Evolutionary conservation across 2,329 filamentous ascomycete genomes (phyloP).

Genomic region (Aschersonia sp.): DNA sequence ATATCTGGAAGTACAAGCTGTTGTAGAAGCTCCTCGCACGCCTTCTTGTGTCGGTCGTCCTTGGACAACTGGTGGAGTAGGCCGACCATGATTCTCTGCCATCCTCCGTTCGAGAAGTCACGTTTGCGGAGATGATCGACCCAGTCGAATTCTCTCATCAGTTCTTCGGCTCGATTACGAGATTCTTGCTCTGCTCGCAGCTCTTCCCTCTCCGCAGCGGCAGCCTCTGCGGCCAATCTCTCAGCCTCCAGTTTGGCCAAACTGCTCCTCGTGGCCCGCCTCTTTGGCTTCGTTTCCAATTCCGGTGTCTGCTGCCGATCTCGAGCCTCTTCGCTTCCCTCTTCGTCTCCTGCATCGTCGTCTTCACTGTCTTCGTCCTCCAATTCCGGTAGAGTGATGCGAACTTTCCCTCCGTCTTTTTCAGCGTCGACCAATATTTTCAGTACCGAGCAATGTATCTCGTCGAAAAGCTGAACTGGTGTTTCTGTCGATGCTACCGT

Average conservation of each 20-base stretch:
- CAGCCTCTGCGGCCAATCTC: conserved; percentile 45
- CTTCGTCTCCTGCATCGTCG: conserved; percentile 44
- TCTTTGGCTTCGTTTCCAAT: conserved; percentile 50
- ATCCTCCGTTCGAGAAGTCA: conserved; percentile 77
- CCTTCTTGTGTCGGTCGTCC: conserved; percentile 51
- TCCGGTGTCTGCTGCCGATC: conserved; percentile 48
- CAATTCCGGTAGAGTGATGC: conserved; percentile 64
- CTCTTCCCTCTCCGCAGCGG: conserved; percentile 35
- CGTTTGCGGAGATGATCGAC: conserved; percentile 69
- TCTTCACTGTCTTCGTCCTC: conserved; percentile 58
- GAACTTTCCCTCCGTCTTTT: conserved; percentile 61
- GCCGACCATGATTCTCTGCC: conserved; percentile 82
- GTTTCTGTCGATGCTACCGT: conserved; percentile 58
- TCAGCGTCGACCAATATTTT: conserved; percentile 73
- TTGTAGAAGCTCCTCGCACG: conserved; percentile 66
- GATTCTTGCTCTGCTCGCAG: conserved; percentile 32
- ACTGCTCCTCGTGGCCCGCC: conserved; percentile 72
- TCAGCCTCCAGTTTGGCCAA: conserved; percentile 69
- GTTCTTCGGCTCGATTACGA: conserved; percentile 59
- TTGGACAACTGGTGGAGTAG: conserved; percentile 75
- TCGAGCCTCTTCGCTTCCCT: conserved; percentile 37
- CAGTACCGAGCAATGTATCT: conserved; percentile 82
- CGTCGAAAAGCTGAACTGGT: conserved; percentile 74
- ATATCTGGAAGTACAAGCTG: conserved; percentile 67
- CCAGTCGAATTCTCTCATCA: conserved; percentile 67